Evolutionary conservation across 106 monocot genomes (phyloP).

Genomic region (Acorus gramineus): DNA sequence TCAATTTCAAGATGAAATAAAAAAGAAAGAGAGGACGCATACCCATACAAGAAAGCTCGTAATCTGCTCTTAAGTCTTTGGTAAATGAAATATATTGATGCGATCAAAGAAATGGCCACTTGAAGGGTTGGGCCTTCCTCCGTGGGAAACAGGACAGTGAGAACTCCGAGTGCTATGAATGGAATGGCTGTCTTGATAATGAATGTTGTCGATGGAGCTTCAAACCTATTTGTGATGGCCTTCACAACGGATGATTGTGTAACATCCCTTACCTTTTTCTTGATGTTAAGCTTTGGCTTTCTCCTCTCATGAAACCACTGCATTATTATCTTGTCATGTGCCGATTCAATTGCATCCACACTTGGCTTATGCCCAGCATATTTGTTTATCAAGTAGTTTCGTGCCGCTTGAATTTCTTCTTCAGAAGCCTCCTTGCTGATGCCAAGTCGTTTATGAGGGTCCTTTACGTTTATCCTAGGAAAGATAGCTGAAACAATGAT

Average conservation of each 20-base stretch:
- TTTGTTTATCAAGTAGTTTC: conserved; percentile 77
- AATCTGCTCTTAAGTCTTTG: conserved; percentile 47
- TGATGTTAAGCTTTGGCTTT: conserved; percentile 79
- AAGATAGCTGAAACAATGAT: conserved; percentile 50
- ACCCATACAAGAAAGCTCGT: conserved; percentile 80
- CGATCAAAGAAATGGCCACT: conserved; percentile 76
- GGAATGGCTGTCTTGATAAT: conserved; percentile 61
- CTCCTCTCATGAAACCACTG: conserved; percentile 72
- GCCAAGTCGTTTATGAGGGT: conserved; percentile 81
- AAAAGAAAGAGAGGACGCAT: conserved; percentile 11
- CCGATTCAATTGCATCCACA: conserved; percentile 92
- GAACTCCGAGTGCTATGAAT: conserved; percentile 59
- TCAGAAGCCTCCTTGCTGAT: conserved; percentile 86
- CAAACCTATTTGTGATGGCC: conserved; percentile 71
- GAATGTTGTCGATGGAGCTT: conserved; percentile 45
- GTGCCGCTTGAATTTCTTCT: conserved; percentile 98
- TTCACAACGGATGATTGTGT: conserved; percentile 58
- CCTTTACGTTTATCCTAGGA: conserved; percentile 81
- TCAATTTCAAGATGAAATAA: neutral
- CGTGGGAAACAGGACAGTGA: conserved; percentile 83
- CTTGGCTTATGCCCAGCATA: conserved; percentile 83
- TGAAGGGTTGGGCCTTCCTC: conserved; percentile 98
- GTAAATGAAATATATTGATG: conserved; percentile 78
- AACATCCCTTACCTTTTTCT: conserved; percentile 73
- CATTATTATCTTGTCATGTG: conserved; percentile 93